Conservation (phyloP, 306 rosid species). For the Fragaria vesca region DNA sequence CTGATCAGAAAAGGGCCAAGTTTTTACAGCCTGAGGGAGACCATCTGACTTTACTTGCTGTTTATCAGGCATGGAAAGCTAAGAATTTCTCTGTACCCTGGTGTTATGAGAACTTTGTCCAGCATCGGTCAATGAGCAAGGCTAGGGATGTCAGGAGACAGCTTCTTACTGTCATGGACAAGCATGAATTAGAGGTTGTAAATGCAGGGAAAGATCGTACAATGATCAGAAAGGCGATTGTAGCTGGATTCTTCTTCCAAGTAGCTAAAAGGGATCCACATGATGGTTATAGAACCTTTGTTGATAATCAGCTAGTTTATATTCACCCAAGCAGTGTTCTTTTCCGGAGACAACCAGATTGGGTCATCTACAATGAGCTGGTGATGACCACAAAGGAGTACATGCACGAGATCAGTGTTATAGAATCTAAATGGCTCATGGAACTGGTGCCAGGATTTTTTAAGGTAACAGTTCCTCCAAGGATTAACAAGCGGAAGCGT, state of each 20-base stretch:
- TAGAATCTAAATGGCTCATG: slow-evolving; percentile 89
- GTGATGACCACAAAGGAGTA: slow-evolving; percentile 92
- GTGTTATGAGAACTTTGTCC: slow-evolving; percentile 87
- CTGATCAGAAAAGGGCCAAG: slow-evolving; percentile 89
- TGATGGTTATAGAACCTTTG: slow-evolving; percentile 85
- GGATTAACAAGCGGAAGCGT: slow-evolving; percentile 81
- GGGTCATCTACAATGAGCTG: slow-evolving; percentile 92
- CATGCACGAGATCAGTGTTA: slow-evolving; percentile 78
- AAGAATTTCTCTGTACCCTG: slow-evolving; percentile 76
- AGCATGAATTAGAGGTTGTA: slow-evolving; percentile 75
- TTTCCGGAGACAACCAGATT: slow-evolving; percentile 86
- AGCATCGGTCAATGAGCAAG: slow-evolving; percentile 50
- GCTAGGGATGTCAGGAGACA: slow-evolving; percentile 87
- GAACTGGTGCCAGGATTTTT: slow-evolving; percentile 85
- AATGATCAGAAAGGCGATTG: slow-evolving; percentile 79
- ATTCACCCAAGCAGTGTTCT: slow-evolving; percentile 80
- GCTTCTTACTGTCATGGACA: slow-evolving; percentile 82
- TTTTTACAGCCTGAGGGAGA: slow-evolving; percentile 94
- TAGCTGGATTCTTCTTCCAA: slow-evolving; percentile 85
- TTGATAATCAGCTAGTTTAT: slow-evolving; percentile 84
- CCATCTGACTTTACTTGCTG: slow-evolving; percentile 82
- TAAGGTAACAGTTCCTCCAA: slow-evolving; percentile 76
- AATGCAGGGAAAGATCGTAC: slow-evolving; percentile 76
- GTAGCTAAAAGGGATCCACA: slow-evolving; percentile 82
- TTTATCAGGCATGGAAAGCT: slow-evolving; percentile 87